Base-by-base conservation (phyloP, 305 asterid species). In the Ruellia speciosa region DNA sequence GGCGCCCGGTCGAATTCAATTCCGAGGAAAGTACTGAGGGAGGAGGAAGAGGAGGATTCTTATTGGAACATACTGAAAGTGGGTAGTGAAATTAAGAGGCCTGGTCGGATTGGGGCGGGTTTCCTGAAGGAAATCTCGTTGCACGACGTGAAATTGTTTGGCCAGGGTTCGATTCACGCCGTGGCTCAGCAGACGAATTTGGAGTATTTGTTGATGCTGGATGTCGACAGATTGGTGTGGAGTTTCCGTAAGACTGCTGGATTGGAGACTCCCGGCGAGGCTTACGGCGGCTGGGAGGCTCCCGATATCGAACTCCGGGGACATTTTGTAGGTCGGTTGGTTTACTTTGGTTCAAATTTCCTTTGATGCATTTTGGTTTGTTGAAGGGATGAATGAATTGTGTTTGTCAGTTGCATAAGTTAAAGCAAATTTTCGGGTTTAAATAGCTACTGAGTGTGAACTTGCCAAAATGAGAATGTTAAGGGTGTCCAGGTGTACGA, bases 231-330 rank as follows among this genome's bases (percentile, higher is more conserved):
- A 57, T 61, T 92, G 63, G 85, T 82, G 7, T 92, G 95, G 96
- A 92, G 95, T 71, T 92, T 88, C 46, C 66, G 96, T 67, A 79
- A 75, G 59, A 84, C 94, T 14, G 87, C 97, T 10, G 95, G 87
- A 46, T 55, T 92, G 74, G 81, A 73, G 18, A 72, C 89, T 64
- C 85, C 69, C 4, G 85, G 86, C 14, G 59, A 72, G 48, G 83
- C 99, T 5, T 88, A 92, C 57, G 95, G 95, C 0, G 99, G 99
- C 15, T 92, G 99, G 99, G 99, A 92, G 82, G 79, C 65, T 54
- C 81, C 85, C 4, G 14, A 58, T 39, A 2, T 51, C 3, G 95
- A 92, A 88, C 97, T 92, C 35, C 94, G 99, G 0, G 99, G 97
- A 49, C 97, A 92, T 75, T 92, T 92, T 64, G 99, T 92, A 71